Evolutionary conservation across 2,329 filamentous ascomycete species (phyloP).

Genomic region (Sporothrix protearum): DNA sequence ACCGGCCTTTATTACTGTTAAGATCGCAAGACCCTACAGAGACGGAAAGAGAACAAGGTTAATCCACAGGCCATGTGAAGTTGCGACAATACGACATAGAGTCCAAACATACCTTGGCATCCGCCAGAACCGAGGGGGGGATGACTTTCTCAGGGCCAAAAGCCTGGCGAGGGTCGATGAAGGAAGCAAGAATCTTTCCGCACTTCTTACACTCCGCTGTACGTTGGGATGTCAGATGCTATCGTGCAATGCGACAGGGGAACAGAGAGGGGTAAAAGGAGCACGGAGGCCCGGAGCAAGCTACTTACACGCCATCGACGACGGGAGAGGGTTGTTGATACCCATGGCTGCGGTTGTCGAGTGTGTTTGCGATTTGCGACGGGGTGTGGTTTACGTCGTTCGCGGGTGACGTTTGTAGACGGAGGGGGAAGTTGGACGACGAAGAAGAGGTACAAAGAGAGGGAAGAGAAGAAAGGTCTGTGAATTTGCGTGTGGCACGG

Average conservation of each 20-base stretch:
- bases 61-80: background rate
- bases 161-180: slow-evolving; percentile 87
- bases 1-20: slow-evolving; percentile 82
- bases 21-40: slow-evolving; percentile 68
- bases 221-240: slow-evolving; percentile 9
- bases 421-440: slow-evolving; percentile 2
- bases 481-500: slow-evolving; percentile 6
- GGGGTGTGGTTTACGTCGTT: background rate
- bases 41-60: background rate
- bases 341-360: slow-evolving; percentile 46
- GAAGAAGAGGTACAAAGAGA: background rate
- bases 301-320: slow-evolving; percentile 64
- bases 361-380: background rate
- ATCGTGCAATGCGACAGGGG: background rate
- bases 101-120: slow-evolving; percentile 68
- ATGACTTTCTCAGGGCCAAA: slow-evolving; percentile 98
- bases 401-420: slow-evolving; percentile 1
- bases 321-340: slow-evolving; percentile 63
- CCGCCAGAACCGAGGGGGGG: slow-evolving; percentile 80
- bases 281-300: background rate
- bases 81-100: background rate
- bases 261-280: background rate
- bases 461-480: background rate
- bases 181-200: slow-evolving; percentile 90
- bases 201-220: slow-evolving; percentile 96